These are phyloP conservation scores for Zygotorulaspora sp. DNA, from an alignment of 805 yeast species.

Conservation along the genomic window DNA sequence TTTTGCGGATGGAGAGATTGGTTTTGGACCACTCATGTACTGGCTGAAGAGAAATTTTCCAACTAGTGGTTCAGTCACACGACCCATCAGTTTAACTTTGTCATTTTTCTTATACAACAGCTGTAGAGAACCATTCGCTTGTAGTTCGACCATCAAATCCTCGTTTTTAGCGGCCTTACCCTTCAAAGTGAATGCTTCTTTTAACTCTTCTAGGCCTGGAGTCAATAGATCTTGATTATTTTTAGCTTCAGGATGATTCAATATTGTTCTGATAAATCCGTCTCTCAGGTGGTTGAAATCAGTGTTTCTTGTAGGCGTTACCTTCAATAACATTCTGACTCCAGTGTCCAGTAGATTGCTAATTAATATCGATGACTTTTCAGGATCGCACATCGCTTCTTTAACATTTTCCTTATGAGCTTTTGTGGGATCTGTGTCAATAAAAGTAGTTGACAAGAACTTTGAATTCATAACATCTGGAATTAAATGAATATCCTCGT, in stretches of 20 bases:
- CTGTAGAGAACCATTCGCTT: constrained; percentile 44
- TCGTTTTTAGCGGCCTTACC: constrained; percentile 76
- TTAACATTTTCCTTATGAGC: constrained; percentile 41
- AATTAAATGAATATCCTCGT: constrained; percentile 46
- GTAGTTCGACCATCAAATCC: constrained; percentile 54
- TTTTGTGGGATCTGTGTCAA: constrained; percentile 33
- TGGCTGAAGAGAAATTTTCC: constrained; percentile 67
- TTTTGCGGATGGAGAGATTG: constrained; percentile 29
- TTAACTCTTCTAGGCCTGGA: constrained; percentile 65
- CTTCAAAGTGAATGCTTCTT: constrained; percentile 55
- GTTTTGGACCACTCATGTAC: constrained; percentile 59
- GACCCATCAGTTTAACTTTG: constrained; percentile 48
- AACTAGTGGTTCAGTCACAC: constrained; percentile 55
- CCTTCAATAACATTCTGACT: constrained; percentile 63
- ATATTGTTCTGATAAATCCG: constrained; percentile 77
- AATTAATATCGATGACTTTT: constrained; percentile 49
- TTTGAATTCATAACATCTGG: constrained; percentile 42
- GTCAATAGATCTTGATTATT: constrained; percentile 43
- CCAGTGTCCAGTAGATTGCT: constrained; percentile 54
- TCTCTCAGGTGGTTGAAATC: constrained; percentile 87
- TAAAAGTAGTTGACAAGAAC: constrained; percentile 37
- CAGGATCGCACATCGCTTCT: constrained; percentile 47
- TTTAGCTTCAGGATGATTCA: constrained; percentile 61
- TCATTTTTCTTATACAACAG: constrained; percentile 40
- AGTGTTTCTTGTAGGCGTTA: constrained; percentile 84